These are phyloP conservation scores for Candolleomyces aberdarensis DNA, from an alignment of 768 basidiomycete species.

Conservation along the genomic window DNA sequence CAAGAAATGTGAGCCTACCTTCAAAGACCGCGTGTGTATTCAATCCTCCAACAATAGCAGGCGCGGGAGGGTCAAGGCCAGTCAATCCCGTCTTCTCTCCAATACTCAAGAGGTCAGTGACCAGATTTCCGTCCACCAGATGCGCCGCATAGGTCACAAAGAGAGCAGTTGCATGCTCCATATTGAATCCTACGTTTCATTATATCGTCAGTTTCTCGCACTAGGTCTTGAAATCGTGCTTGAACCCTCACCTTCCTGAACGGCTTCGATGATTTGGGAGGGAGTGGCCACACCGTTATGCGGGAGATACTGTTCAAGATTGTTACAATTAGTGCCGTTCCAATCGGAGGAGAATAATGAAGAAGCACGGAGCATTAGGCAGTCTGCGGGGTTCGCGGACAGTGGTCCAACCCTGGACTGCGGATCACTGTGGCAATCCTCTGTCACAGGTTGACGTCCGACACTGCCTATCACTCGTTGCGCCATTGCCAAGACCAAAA, in stretches of 20 bases:
- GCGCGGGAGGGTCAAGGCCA: constrained; percentile 13
- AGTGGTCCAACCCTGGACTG: background rate
- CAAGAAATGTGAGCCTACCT: constrained; percentile 10
- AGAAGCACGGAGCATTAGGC: background rate
- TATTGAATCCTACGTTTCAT: constrained; percentile 13
- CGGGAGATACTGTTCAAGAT: constrained; percentile 10
- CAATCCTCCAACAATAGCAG: constrained; percentile 16
- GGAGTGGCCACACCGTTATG: constrained; percentile 13
- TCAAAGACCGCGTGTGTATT: constrained; percentile 17
- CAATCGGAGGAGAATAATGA: background rate
- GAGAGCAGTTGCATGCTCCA: constrained; percentile 11
- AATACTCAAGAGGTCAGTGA: constrained; percentile 17
- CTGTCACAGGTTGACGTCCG: background rate
- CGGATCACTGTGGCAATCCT: background rate
- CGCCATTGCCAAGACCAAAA: background rate
- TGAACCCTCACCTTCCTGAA: constrained; percentile 12
- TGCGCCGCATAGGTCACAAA: constrained; percentile 14
- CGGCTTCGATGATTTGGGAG: constrained; percentile 12
- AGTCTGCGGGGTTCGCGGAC: background rate
- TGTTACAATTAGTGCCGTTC: too few species aligned
- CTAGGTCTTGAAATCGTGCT: too few species aligned
- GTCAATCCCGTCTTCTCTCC: constrained; percentile 15
- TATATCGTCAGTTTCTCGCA: background rate
- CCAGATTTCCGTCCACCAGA: constrained; percentile 16
- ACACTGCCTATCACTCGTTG: background rate